phyloP scores from a whole-genome alignment of 1,139 yeast genomes.

The Hanseniaspora gamundiae region DNA sequence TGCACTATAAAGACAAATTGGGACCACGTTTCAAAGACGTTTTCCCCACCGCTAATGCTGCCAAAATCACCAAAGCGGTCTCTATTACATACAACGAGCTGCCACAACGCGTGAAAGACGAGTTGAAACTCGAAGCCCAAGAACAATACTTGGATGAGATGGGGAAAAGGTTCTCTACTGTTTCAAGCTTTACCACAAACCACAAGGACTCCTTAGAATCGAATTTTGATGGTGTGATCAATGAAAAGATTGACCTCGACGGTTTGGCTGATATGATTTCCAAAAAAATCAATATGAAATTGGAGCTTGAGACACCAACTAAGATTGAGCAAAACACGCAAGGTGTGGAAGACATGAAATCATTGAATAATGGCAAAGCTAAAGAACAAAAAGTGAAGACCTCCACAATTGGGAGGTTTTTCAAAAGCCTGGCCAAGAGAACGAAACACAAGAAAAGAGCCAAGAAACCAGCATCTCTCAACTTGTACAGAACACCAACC shows the following conservation, averaged over 20 bases:
- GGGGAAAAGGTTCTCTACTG: neutral
- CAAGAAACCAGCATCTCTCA: neutral
- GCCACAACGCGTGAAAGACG: neutral
- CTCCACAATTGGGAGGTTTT: neutral
- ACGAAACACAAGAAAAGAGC: neutral
- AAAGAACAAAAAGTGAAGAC: neutral
- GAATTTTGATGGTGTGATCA: neutral
- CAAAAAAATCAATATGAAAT: neutral
- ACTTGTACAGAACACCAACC: neutral
- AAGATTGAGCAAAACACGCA: neutral
- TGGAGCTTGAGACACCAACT: neutral
- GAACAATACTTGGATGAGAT: neutral
- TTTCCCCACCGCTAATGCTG: neutral
- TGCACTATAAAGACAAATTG: neutral
- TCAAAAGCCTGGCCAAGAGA: neutral
- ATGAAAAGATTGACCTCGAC: neutral
- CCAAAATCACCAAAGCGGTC: neutral
- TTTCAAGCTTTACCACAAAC: neutral
- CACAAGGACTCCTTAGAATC: neutral
- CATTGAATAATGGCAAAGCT: neutral
- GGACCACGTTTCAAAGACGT: constrained; percentile 1
- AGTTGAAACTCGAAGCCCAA: neutral
- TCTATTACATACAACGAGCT: neutral
- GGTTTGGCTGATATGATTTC: constrained; percentile 1
- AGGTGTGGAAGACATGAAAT: neutral